phyloP scores from a whole-genome alignment of 148 eudicot species.

The Rhododendron simsii region DNA sequence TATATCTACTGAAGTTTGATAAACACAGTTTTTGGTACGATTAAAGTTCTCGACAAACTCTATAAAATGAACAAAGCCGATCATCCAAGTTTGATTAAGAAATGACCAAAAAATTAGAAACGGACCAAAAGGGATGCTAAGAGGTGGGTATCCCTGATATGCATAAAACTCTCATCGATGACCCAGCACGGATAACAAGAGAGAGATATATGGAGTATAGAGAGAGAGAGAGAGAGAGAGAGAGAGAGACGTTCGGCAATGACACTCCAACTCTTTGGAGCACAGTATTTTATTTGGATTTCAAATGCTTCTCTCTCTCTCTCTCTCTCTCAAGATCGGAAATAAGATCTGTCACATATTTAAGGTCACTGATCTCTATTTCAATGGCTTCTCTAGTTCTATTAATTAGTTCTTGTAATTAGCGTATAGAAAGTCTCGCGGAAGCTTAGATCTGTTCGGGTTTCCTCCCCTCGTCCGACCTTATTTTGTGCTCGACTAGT shows the following conservation, averaged over 20 bases:
- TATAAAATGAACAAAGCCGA: too few relatives aligned
- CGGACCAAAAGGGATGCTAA: too few relatives aligned
- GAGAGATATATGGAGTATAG: not conserved
- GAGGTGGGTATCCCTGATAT: too few relatives aligned
- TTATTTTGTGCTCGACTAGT: not conserved
- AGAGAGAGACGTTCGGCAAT: not conserved
- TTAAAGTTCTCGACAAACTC: too few relatives aligned
- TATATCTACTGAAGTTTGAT: too few relatives aligned
- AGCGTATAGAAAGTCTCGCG: not conserved
- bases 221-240: not conserved
- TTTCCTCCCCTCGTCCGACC: not conserved
- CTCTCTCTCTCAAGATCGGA: not conserved
- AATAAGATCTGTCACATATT: not conserved
- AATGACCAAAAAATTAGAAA: too few relatives aligned
- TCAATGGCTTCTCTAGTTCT: not conserved
- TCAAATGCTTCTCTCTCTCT: not conserved
- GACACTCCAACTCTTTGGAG: not conserved
- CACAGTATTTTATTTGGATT: not conserved
- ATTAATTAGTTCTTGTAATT: too few relatives aligned
- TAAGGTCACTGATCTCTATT: not conserved
- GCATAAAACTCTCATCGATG: not conserved
- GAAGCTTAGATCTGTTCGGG: not conserved
- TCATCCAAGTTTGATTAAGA: too few relatives aligned
- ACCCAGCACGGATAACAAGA: not conserved
- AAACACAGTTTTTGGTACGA: too few relatives aligned